Evolutionary conservation across 768 basidiomycete species (phyloP).

Genomic region (Filobasidium floriforme): DNA sequence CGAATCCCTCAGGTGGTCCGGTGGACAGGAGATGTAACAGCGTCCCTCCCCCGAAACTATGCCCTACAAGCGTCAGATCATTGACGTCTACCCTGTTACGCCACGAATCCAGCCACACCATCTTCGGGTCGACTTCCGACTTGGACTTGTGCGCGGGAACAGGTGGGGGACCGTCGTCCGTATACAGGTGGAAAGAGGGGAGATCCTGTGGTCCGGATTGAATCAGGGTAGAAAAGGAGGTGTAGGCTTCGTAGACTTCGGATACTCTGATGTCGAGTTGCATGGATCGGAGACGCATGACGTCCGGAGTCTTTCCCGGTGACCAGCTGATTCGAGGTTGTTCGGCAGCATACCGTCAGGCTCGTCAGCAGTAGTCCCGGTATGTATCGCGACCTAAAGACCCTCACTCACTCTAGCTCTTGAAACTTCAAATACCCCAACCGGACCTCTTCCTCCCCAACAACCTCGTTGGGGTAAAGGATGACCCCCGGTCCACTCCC

Average conservation of each 20-base stretch:
- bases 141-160: not conserved
- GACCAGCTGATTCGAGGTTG: constrained; percentile 15
- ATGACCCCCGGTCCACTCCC: constrained; percentile 58
- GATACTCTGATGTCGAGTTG: constrained; percentile 64
- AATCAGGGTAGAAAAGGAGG: constrained; percentile 57
- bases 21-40: constrained; percentile 45
- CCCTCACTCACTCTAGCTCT: constrained; percentile 27
- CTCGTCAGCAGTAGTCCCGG: no score
- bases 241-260: constrained; percentile 62
- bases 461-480: constrained; percentile 46
- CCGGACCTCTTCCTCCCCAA: constrained; percentile 11
- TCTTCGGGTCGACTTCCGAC: not conserved
- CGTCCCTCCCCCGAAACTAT: constrained; percentile 56
- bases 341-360: no score
- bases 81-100: constrained; percentile 38
- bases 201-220: constrained; percentile 29
- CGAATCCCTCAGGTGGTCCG: constrained; percentile 44
- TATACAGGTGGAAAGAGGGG: not conserved
- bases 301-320: constrained; percentile 12
- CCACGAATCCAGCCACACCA: constrained; percentile 1
- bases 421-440: constrained; percentile 19
- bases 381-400: no score
- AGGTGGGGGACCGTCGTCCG: constrained; percentile 2
- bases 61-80: constrained; percentile 50
- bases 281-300: constrained; percentile 49